Percentiles rank a stretch among this genome's conserved stretches.
phyloP scores from a whole-genome alignment of 352 stramenopile species.

The Albugo laibachii region DNA sequence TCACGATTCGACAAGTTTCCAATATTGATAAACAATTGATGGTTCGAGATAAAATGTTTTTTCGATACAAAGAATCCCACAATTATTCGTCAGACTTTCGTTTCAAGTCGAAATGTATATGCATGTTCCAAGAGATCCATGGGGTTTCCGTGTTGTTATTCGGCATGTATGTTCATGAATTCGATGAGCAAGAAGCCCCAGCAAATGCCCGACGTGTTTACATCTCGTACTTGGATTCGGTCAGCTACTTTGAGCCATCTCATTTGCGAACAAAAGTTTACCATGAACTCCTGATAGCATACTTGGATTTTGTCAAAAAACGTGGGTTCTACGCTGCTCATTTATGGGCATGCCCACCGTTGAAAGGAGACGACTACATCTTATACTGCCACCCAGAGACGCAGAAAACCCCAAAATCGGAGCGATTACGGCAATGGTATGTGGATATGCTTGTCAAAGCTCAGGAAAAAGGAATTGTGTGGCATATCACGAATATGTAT shows the following conservation, averaged over 20 bases:
- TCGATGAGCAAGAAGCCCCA: slow-evolving; percentile 90
- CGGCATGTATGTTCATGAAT: slow-evolving; percentile 99
- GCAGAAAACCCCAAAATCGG: slow-evolving; percentile 97
- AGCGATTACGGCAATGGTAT: slow-evolving; percentile 94
- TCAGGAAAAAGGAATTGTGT: slow-evolving; percentile 79
- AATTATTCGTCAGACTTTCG: slow-evolving; percentile 79
- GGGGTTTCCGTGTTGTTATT: slow-evolving; percentile 98
- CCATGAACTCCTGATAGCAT: slow-evolving; percentile 96
- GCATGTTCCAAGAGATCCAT: slow-evolving; percentile 99
- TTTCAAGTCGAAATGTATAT: slow-evolving; percentile 95
- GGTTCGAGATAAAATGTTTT: slow-evolving; percentile 90
- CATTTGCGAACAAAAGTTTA: slow-evolving; percentile 97
- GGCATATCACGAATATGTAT: slow-evolving; percentile 91
- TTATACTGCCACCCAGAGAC: slow-evolving; percentile 97
- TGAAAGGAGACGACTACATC: slow-evolving; percentile 99
- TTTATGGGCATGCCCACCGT: slow-evolving; percentile 97
- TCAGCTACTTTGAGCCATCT: slow-evolving; percentile 96
- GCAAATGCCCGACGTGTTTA: slow-evolving; percentile 93
- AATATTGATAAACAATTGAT: slow-evolving; percentile 92
- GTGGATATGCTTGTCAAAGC: slow-evolving; percentile 78
- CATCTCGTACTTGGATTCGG: slow-evolving; percentile 98
- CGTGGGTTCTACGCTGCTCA: slow-evolving; percentile 95
- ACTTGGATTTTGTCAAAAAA: slow-evolving; percentile 94
- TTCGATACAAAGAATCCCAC: slow-evolving; percentile 83
- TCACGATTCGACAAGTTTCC: slow-evolving; percentile 90